Base-by-base conservation (phyloP, 2,329 filamentous ascomycete species). In the Diaporthe vaccinii region DNA sequence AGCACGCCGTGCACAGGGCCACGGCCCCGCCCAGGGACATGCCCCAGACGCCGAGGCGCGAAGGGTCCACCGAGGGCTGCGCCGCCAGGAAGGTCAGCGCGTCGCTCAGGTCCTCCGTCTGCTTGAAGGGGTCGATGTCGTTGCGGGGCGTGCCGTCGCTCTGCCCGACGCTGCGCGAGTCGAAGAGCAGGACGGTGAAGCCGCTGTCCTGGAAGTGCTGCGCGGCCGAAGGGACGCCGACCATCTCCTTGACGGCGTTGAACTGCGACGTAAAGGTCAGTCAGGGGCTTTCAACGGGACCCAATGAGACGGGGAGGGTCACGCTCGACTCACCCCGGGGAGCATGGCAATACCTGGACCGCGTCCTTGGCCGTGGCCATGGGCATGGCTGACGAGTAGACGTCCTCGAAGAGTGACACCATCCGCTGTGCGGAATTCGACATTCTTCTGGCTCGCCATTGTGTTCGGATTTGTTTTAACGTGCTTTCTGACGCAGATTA, bases 31-130 rank as follows among this genome's bases (percentile, higher is more conserved):
- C 58, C 57, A 84, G 82, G 4, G 83, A 85, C 61, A 81, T 79
- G 8, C 85, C 84, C 84, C 84, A 86, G 78, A 85, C 78, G 4
- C 61, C 79, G 46, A 85, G 81, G 22, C 78, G 76, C 17, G 78
- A 74, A 2, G 81, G 76, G 57, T 83, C 78, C 15, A 85, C 83
- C n/a, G 74, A 78, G 5, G 79, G 69, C 20, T 79, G 77, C 7
- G 58, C 74, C 41, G 70, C 49, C 4, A 84, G 77, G 74, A 80
- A 85, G 12, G 81, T 84, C 49, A 86, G 75, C 4, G 83, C 83
- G 70, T 86, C 85, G 7, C 78, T 81, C 67, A 80, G 81, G 28
- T 59, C 57, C 57, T 34, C 17, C 7, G 31, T 10, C 34, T 59
- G 57, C 34, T 12, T 14, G 25, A 41, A 58, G 3, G 83, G 82